Percentiles rank a stretch among this genome's conserved stretches.
phyloP scores from a whole-genome alignment of 179 eudicot genomes.

The Beta macrorhiza region DNA sequence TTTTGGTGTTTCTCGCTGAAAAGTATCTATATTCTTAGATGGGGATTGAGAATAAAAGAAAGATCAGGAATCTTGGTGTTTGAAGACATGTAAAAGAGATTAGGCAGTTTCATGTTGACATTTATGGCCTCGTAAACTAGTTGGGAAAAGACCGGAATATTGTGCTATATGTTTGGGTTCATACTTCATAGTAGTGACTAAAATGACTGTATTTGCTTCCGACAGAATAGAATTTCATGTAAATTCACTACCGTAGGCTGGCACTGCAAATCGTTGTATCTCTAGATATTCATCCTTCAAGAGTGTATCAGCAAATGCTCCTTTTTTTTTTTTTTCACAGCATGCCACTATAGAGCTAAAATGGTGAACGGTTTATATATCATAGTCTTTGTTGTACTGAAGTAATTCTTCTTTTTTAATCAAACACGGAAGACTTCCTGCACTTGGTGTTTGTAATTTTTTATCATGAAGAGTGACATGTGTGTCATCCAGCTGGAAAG shows the following conservation, averaged over 20 bases:
- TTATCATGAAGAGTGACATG: neutral
- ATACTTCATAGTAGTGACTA: neutral
- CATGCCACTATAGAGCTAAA: neutral
- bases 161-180: no score
- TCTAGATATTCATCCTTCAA: neutral
- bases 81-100: neutral
- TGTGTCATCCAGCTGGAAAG: conserved; percentile 3
- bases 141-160: neutral
- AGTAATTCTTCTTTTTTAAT: neutral
- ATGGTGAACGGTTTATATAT: neutral
- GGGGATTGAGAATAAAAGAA: neutral
- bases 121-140: neutral
- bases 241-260: neutral
- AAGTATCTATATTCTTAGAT: neutral
- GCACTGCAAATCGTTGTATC: neutral
- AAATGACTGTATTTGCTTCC: neutral
- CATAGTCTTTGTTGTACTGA: neutral
- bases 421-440: neutral
- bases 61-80: no score
- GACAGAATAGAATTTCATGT: neutral
- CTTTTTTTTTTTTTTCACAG: neutral
- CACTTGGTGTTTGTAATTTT: neutral
- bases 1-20: neutral
- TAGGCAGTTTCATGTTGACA: neutral
- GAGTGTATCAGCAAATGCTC: neutral